Conservation (phyloP, 805 yeast genomes). For the Lipomyces lipofer region DNA sequence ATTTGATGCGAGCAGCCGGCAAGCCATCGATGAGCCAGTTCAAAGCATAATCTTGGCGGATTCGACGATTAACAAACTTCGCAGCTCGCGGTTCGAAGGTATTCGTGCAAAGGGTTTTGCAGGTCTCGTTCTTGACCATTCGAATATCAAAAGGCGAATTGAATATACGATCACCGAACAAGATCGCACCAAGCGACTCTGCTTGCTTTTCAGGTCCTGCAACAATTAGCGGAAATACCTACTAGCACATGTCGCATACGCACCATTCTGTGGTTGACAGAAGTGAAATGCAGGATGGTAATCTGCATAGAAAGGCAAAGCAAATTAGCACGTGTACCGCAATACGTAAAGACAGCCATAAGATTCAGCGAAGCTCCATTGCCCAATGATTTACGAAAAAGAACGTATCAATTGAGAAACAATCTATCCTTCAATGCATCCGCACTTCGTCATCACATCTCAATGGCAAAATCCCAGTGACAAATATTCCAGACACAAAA, state of each 20-base stretch:
- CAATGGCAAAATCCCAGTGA: not conserved
- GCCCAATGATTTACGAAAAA: no score
- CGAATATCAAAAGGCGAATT: constrained; percentile 82
- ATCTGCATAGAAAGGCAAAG: constrained; percentile 55
- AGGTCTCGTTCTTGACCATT: constrained; percentile 71
- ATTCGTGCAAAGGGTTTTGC: constrained; percentile 65
- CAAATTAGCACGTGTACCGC: no score
- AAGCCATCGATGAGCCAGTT: constrained; percentile 95
- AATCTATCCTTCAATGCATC: no score
- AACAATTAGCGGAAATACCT: not conserved
- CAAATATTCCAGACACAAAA: no score
- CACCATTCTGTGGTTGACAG: constrained; percentile 70
- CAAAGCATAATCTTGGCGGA: constrained; percentile 78
- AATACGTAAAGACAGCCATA: no score
- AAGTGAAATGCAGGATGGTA: constrained; percentile 82
- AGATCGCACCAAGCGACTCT: constrained; percentile 87
- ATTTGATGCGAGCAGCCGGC: constrained; percentile 70
- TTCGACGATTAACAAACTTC: constrained; percentile 72
- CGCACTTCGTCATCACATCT: not conserved
- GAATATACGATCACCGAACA: constrained; percentile 94
- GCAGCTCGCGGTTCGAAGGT: constrained; percentile 65
- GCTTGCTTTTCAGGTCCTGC: constrained; percentile 56
- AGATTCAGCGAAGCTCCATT: no score
- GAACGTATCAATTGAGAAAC: no score
- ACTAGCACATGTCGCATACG: constrained; percentile 14